Evolutionary conservation across 768 basidiomycete species (phyloP).

Genomic region (Macrolepiota albuminosa): DNA sequence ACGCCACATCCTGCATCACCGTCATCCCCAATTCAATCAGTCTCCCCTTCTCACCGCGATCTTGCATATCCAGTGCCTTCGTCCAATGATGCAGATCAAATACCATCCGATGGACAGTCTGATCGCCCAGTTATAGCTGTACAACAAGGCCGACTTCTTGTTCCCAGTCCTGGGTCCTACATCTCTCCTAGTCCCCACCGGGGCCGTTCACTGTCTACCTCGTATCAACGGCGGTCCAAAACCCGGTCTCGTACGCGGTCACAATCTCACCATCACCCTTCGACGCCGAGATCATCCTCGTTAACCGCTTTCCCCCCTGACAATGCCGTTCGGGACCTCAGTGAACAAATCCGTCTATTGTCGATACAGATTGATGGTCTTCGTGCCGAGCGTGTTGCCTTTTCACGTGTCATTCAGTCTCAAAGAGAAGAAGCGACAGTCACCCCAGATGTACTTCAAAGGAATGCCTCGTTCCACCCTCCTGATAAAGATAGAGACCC

Average conservation of each 20-base stretch:
- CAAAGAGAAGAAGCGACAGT: slow-evolving; percentile 2
- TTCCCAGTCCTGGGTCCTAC: neutral
- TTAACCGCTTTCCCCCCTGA: neutral
- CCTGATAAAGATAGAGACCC: neutral
- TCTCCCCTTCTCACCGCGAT: no score
- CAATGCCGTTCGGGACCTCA: slow-evolving; percentile 15
- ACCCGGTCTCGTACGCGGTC: neutral
- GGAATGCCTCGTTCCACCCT: neutral
- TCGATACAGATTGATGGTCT: slow-evolving; percentile 27
- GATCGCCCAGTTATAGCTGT: neutral
- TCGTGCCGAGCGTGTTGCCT: slow-evolving; percentile 23
- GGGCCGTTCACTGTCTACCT: neutral
- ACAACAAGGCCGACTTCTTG: neutral
- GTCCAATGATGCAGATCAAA: no score
- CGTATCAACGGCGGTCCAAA: neutral
- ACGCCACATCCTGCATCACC: neutral
- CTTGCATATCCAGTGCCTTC: neutral
- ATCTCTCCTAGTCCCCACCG: neutral
- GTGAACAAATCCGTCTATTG: slow-evolving; percentile 27
- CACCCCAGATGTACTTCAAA: neutral
- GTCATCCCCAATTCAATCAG: no score
- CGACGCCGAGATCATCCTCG: neutral
- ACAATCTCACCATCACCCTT: neutral
- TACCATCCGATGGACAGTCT: neutral
- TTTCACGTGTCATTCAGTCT: slow-evolving; percentile 12